Evolutionary conservation across 1,284 basidiomycete genomes (phyloP), one percentile per base, ranked within the genome.

Genomic region (Omphalotus olearius): DNA sequence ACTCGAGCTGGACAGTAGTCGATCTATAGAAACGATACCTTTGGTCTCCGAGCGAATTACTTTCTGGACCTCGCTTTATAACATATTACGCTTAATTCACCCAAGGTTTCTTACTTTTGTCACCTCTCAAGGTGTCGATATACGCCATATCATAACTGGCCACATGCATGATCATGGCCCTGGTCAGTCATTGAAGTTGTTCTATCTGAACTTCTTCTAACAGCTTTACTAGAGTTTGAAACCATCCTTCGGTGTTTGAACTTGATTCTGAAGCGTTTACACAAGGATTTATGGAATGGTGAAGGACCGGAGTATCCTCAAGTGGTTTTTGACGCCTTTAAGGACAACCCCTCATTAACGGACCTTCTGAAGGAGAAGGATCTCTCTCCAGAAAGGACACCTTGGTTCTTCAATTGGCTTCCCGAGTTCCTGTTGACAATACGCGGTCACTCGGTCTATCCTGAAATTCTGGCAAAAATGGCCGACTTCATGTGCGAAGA

Each of bases 251-350:
- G 74, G 51, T 85, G 72, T 57, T 83, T 82, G 56, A 64, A 73
- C 16, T 69, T 78, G 53, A 71, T 82, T 54, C 70, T 80, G 50
- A 79, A 75, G 60, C 78, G 76, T 42, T 64, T 86, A 51, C 73
- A 73, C 2, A 62, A 67, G 3, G 63, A 72, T 13, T 64, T 89
- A 13, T 95, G 92, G 92, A 62, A 69, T 17, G 81, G 76, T 36
- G 85, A 91, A 62, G 71, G 72, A 1, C 67, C 75, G 16, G 83
- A 87, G 58, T 88, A 81, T 62, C 85, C 91, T 1, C 79, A 84
- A 56, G 76, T 87, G 37, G 76, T 91, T 1, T 86, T 93, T 60
- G 88, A 88, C 58, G 79, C 85, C n/a, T 79, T 94, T 61, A 90
- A 87, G 65, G 84, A 89, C 60, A 94, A 93, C 62, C 63, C 76